Conservation (phyloP, 2,329 filamentous ascomycete genomes). For the Plenodomus tracheiphilus region DNA sequence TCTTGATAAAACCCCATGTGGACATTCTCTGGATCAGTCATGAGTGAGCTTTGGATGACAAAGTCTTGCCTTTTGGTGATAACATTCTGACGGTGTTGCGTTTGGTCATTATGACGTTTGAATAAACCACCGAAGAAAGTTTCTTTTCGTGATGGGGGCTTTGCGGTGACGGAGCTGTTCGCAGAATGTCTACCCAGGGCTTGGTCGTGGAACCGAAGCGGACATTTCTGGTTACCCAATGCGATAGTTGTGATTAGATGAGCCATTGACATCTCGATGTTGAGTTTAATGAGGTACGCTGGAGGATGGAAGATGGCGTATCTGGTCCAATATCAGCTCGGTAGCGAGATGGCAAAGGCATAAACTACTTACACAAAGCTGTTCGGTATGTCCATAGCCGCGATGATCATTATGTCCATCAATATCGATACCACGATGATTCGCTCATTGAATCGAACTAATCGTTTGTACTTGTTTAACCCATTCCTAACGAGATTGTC, state of each 20-base stretch:
- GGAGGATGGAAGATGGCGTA: conserved; percentile 55
- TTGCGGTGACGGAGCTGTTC: neutral
- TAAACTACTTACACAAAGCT: conserved; percentile 41
- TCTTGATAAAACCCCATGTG: neutral
- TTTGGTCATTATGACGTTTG: no score
- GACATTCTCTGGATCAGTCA: neutral
- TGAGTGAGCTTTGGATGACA: neutral
- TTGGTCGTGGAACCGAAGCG: neutral
- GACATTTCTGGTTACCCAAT: conserved; percentile 5
- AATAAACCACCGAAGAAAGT: no score
- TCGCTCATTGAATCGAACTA: conserved; percentile 30
- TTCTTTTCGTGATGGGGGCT: no score
- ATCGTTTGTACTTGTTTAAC: conserved; percentile 27
- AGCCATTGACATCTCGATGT: conserved; percentile 42
- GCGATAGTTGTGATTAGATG: conserved; percentile 46
- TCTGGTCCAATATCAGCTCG: conserved; percentile 7
- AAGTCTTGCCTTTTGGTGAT: neutral
- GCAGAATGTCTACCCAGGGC: neutral
- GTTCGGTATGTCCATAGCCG: conserved; percentile 48
- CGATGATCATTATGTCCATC: conserved; percentile 45
- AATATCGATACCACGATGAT: conserved; percentile 31
- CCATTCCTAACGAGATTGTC: conserved; percentile 31
- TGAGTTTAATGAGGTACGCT: conserved; percentile 52
- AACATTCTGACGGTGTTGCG: neutral
- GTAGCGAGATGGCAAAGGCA: neutral